phyloP scores from a whole-genome alignment of 2,329 filamentous ascomycete species.

The Xenoacremonium recifei region DNA sequence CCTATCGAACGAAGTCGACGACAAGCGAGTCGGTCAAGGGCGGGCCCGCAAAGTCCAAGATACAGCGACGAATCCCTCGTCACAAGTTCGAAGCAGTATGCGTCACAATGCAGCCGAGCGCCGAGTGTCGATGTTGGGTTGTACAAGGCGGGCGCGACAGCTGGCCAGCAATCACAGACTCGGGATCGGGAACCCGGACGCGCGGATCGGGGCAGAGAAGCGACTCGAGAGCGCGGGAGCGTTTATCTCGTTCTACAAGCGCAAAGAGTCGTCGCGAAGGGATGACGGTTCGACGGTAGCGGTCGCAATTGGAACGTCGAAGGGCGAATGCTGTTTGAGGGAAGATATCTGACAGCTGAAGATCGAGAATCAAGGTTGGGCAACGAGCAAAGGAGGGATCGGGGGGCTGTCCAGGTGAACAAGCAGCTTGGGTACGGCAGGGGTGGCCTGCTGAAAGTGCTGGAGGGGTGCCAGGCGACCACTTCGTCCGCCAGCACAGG shows the following conservation, averaged over 20 bases:
- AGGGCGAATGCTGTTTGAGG: conserved; percentile 25
- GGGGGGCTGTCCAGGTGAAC: neutral
- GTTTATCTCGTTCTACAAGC: conserved; percentile 5
- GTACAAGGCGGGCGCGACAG: conserved; percentile 1
- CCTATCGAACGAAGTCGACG: conserved; percentile 2
- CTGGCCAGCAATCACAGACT: conserved; percentile 2
- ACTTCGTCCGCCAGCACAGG: conserved; percentile 7
- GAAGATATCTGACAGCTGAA: conserved; percentile 15
- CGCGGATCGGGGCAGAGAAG: conserved; percentile 4
- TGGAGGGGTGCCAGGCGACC: conserved; percentile 10
- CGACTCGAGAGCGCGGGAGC: neutral
- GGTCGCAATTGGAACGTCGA: conserved; percentile 29
- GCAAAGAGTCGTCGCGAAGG: conserved; percentile 12
- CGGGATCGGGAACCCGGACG: conserved; percentile 10
- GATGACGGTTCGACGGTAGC: conserved; percentile 16
- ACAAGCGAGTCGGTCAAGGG: no score
- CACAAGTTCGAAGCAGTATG: conserved; percentile 12
- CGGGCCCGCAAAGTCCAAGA: no score
- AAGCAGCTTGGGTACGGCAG: neutral
- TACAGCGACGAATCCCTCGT: no score
- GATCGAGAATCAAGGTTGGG: conserved; percentile 9
- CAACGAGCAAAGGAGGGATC: conserved; percentile 1
- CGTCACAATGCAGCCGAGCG: conserved; percentile 8
- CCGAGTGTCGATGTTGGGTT: neutral
- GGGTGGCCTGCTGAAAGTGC: no score